Evolutionary conservation across 139 green algal species (phyloP), one percentile per base, ranked within the genome.

Genomic region (Dunaliella sp.): DNA sequence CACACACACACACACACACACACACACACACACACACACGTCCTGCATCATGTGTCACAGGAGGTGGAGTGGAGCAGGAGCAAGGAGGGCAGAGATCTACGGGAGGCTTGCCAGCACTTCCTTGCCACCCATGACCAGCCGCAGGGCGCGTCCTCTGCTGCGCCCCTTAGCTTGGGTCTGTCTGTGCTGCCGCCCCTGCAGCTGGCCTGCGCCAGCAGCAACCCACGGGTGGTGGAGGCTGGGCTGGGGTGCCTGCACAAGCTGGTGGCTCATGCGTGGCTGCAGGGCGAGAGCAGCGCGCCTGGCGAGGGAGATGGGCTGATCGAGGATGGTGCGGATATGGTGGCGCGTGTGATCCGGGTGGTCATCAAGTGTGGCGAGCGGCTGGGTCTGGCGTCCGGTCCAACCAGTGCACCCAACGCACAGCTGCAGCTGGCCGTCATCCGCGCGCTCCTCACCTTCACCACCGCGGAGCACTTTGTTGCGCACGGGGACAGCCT

Each of bases 231-330:
- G 30, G 87, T 94, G 1, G 95, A 98, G 83, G 87, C 93, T 1
- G 95, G 95, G 7, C 92, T 98, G 2, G 91, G 91, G 34, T 97
- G 93, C 85, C 87, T 98, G 79, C 96, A 98, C 93, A 98, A 98
- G 92, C 90, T 98, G 81, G 95, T 97, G 25, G 91, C 93, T 0
- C 92, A 96, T 88, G 95, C 95, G 0, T 98, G 96, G 90, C 88
- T 98, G 57, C 94, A 97, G 38, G 91, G 91, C 74, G 91, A 94
- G 86, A 90, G 83, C 81, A 89, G 85, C 37, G 26, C 87, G 2
- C 84, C 82, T 26, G 48, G 48, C 48, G 48, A 65, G 16, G 48
- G 48, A 26, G 83, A 86, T 65, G 83, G 73, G 12, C 65, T 90
- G 37, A 84, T 87, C 25, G 86, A 76, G n/a, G 90, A 93, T 78